A percentile compares a stretch with the other conserved stretches of the same genome.
Evolutionary conservation across 257 asterid genomes (phyloP).

Genomic region (Solanum dulcamara): DNA sequence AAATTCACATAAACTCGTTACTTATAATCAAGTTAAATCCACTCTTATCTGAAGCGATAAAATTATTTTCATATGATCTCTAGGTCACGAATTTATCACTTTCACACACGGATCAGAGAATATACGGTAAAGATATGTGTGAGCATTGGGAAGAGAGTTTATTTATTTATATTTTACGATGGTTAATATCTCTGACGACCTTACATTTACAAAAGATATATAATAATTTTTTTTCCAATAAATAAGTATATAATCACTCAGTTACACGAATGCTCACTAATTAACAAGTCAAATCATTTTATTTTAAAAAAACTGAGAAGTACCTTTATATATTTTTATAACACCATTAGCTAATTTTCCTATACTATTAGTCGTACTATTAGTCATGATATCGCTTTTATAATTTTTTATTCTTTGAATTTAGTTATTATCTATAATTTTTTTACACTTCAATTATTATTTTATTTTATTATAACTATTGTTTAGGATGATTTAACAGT

Average conservation of each 20-base stretch:
- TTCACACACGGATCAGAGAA: neutral
- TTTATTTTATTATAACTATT: no score
- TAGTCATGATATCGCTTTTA: no score
- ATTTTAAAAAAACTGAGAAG: neutral
- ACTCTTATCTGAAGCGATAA: accelerated
- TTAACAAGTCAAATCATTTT: neutral
- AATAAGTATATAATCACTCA: neutral
- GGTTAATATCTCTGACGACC: neutral
- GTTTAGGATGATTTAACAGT: no score
- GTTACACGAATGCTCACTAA: neutral
- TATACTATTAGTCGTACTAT: no score
- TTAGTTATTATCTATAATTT: no score
- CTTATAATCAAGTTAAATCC: neutral
- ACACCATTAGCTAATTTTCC: neutral
- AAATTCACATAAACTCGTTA: neutral
- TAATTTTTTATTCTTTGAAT: no score
- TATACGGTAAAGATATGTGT: neutral
- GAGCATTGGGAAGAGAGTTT: neutral
- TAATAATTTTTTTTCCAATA: neutral
- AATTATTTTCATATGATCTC: neutral
- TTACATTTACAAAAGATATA: neutral
- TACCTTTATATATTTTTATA: neutral
- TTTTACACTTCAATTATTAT: no score
- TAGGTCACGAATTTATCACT: neutral
- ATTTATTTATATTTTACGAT: neutral